These are phyloP conservation scores for Hordeum vulgare DNA, from an alignment of 176 grass and related monocot species.

Conservation along the genomic window DNA sequence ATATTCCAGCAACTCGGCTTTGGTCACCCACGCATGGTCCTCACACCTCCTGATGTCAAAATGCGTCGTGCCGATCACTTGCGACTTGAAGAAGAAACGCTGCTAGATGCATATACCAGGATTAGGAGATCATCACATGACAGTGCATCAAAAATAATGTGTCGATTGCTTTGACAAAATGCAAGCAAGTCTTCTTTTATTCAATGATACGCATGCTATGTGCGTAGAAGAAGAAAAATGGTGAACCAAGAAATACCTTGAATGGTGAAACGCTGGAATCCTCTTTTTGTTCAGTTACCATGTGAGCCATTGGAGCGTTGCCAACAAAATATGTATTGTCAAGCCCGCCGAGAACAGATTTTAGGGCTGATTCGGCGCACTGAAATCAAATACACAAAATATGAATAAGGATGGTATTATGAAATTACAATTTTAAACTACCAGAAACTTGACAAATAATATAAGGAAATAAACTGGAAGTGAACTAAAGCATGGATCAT, in stretches of 20 bases:
- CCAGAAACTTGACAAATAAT: background rate
- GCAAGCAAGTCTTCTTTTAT: background rate
- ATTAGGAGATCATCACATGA: background rate
- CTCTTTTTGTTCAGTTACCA: constrained; percentile 51
- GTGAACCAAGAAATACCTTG: constrained; percentile 45
- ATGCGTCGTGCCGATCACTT: constrained; percentile 63
- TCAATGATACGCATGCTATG: too few relatives aligned
- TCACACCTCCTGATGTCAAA: constrained; percentile 58
- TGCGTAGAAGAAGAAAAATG: too few relatives aligned
- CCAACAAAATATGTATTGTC: constrained; percentile 89
- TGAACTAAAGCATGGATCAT: background rate
- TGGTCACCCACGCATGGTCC: constrained; percentile 87
- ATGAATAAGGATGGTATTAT: background rate
- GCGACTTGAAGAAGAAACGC: constrained; percentile 97
- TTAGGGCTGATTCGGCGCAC: constrained; percentile 90
- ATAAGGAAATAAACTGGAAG: constrained; percentile 6
- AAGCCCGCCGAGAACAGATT: constrained; percentile 73
- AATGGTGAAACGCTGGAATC: constrained; percentile 34
- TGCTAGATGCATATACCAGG: constrained; percentile 20
- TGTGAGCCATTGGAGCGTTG: constrained; percentile 95
- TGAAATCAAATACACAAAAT: constrained; percentile 29
- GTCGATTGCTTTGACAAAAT: background rate
- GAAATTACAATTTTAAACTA: background rate
- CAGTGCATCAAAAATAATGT: background rate
- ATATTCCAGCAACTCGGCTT: constrained; percentile 76